Evolutionary conservation across 179 eudicot species (phyloP).

Genomic region (Carnegiea gigantea): DNA sequence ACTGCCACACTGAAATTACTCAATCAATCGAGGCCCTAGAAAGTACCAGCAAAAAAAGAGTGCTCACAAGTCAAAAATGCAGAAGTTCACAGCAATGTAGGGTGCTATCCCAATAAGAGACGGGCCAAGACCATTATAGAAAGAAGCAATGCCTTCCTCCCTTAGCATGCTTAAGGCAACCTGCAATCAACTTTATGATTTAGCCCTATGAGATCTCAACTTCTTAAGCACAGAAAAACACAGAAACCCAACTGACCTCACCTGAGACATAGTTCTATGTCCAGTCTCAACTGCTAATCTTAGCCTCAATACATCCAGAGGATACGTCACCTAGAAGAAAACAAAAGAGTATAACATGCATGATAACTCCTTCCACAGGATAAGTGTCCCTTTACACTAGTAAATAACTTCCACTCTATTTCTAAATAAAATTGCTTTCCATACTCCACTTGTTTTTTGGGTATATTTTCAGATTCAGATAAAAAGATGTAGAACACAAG

Average conservation of each 20-base stretch:
- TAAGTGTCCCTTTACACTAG: neutral
- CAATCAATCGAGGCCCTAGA: slow-evolving; percentile 15
- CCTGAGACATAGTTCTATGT: slow-evolving; percentile 75
- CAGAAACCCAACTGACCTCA: slow-evolving; percentile 25
- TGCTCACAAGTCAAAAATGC: slow-evolving; percentile 98
- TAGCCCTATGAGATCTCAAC: slow-evolving; percentile 4
- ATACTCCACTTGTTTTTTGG: neutral
- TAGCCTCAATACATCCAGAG: slow-evolving; percentile 87
- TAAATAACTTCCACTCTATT: no score
- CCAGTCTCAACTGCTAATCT: slow-evolving; percentile 97
- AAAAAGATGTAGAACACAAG: neutral
- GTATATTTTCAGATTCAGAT: neutral
- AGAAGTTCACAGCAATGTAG: slow-evolving; percentile 96
- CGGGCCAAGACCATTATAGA: slow-evolving; percentile 94
- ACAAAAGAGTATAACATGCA: slow-evolving; percentile 12
- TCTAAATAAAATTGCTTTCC: neutral
- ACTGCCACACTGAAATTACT: slow-evolving; percentile 18
- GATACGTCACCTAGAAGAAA: slow-evolving; percentile 77
- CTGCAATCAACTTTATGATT: slow-evolving; percentile 45
- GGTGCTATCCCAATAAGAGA: slow-evolving; percentile 99
- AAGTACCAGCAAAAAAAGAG: slow-evolving; percentile 31
- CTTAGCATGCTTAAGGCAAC: slow-evolving; percentile 79
- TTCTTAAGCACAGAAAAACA: slow-evolving; percentile 4
- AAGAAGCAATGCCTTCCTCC: slow-evolving; percentile 92
- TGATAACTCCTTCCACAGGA: neutral